phyloP scores from a whole-genome alignment of 2,329 filamentous ascomycete genomes.

The Fragosphaeria purpurea region DNA sequence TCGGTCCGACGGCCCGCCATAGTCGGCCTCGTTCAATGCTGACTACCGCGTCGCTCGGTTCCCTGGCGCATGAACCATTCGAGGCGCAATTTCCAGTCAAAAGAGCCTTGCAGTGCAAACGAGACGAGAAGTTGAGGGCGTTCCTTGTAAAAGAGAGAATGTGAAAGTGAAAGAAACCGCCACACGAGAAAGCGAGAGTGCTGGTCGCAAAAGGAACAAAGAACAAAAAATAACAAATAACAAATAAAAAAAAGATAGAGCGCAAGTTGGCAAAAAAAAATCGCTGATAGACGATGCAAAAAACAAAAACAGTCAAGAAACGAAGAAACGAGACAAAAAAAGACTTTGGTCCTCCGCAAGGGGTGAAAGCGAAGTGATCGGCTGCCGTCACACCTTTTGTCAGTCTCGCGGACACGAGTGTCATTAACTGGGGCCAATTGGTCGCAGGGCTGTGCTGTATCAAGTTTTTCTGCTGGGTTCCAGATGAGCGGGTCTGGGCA shows the following conservation, averaged over 20 bases:
- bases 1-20: slow-evolving; percentile 11
- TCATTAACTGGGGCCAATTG: neutral
- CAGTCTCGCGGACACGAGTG: neutral
- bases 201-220: neutral
- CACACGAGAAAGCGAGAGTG: neutral
- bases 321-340: neutral
- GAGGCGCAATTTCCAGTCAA: no score
- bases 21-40: neutral
- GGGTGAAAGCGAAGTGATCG: no score
- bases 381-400: no score
- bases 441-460: neutral
- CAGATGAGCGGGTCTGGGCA: slow-evolving; percentile 5
- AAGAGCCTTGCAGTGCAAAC: no score
- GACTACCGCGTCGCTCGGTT: neutral
- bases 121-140: no score
- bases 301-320: neutral
- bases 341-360: neutral
- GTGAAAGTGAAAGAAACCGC: neutral
- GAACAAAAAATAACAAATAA: neutral
- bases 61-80: no score
- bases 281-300: no score
- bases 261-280: no score
- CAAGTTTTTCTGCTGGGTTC: neutral
- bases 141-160: neutral
- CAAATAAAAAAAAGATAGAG: neutral